Percentiles rank a stretch among this genome's conserved stretches.
Conservation (phyloP, 192 early-diverging fungal genomes). For the Phycomyces blakesleeanus region DNA sequence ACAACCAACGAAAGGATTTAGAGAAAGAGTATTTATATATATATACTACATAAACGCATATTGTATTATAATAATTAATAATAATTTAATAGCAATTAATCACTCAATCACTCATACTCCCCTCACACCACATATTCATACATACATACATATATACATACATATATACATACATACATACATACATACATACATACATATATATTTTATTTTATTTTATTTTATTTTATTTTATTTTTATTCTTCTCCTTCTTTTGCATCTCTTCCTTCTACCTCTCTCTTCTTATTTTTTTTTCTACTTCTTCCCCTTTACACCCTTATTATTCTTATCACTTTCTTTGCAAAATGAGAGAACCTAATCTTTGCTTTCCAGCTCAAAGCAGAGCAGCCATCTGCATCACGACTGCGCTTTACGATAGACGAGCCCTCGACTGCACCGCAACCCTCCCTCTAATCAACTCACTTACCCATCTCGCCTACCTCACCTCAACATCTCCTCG, state of each 20-base stretch:
- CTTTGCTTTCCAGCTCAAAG: slow-evolving; percentile 75
- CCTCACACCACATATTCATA: too few species aligned
- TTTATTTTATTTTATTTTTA: neutral
- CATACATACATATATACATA: too few species aligned
- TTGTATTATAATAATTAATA: neutral
- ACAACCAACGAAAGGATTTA: neutral
- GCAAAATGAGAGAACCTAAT: slow-evolving; percentile 74
- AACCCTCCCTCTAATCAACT: slow-evolving; percentile 80
- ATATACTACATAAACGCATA: too few species aligned
- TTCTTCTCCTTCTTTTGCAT: slow-evolving; percentile 6
- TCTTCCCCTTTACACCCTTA: slow-evolving; percentile 4
- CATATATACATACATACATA: too few species aligned
- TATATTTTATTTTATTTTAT: slow-evolving; percentile 6
- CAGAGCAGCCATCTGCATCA: slow-evolving; percentile 77
- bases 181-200: neutral
- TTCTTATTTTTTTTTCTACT: slow-evolving; percentile 3
- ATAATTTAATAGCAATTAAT: too few species aligned
- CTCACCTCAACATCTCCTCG: slow-evolving; percentile 76
- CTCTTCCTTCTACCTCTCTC: too few species aligned
- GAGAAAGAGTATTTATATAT: neutral
- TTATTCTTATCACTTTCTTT: neutral
- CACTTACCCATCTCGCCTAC: slow-evolving; percentile 83
- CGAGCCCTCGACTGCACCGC: slow-evolving; percentile 88
- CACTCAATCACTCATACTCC: too few species aligned
- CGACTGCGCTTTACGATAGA: slow-evolving; percentile 85